Evolutionary conservation across 1,284 basidiomycete genomes (phyloP).

Genomic region (Neonothopanus nambi): DNA sequence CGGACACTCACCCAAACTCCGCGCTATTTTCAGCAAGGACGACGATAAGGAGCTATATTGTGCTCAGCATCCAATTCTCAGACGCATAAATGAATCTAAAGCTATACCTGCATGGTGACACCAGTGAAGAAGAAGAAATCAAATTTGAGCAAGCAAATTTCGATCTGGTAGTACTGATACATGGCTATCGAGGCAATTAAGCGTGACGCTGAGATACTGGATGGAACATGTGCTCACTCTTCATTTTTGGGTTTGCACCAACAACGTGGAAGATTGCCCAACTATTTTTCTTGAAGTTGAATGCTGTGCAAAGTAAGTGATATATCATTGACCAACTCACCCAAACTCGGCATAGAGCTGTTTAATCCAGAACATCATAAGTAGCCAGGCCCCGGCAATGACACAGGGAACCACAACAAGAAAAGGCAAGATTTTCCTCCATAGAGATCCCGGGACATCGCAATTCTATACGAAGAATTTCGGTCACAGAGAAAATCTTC

Average conservation of each 20-base stretch:
- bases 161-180: slow-evolving; percentile 83
- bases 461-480: slow-evolving; percentile 45
- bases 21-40: slow-evolving; percentile 62
- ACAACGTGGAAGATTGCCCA: slow-evolving; percentile 88
- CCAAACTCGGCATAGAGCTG: slow-evolving; percentile 63
- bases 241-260: slow-evolving; percentile 78
- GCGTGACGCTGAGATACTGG: slow-evolving; percentile 8
- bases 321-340: slow-evolving; percentile 34
- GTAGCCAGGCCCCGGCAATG: slow-evolving; percentile 51
- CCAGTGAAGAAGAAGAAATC: slow-evolving; percentile 85
- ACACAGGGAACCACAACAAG: slow-evolving; percentile 56
- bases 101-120: slow-evolving; percentile 24
- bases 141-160: slow-evolving; percentile 84
- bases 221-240: slow-evolving; percentile 49
- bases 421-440: slow-evolving; percentile 43
- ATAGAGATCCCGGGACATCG: slow-evolving; percentile 44
- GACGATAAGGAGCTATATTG: slow-evolving; percentile 65
- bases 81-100: slow-evolving; percentile 13
- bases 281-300: slow-evolving; percentile 34
- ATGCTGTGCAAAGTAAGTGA: neutral
- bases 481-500: neutral
- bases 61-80: neutral
- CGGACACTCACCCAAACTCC: slow-evolving; percentile 57
- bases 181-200: slow-evolving; percentile 50
- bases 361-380: slow-evolving; percentile 55